Evolutionary conservation across 306 rosid genomes (phyloP), one percentile per base, ranked within the genome.

Genomic region (Prunus mira): DNA sequence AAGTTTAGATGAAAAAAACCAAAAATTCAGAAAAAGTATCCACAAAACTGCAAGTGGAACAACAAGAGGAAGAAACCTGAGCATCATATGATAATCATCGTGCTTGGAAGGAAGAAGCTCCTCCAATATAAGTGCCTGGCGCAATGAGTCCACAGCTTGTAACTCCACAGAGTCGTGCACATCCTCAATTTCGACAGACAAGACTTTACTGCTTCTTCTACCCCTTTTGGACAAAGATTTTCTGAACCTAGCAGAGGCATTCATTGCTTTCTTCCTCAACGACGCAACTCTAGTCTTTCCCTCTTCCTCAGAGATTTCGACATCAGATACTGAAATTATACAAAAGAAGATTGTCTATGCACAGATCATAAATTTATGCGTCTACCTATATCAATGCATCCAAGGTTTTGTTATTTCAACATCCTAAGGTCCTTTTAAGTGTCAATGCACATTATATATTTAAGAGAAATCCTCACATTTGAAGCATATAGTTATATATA

Each of bases 21-120:
- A 55, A 54, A 25, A 38, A 12, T 1, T 41, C 24, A 3, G 41
- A 11, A 38, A 55, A 55, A 9, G 2, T 18, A 30, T 70, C 41
- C 45, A 41, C 30, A 47, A 73, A 41, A 19, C 70, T 65, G 9
- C 38, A 2, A 63, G 25, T 47, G 34, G 54, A 43, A 25, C 62
- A 69, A 46, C 41, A 74, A 65, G 67, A 14, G 58, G 6, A 65
- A 49, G 20, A 38, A 19, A 87, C 97, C 97, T 93, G 77, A 95
- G 96, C 92, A 95, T 77, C 87, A 75, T 87, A 72, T 95, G 99
- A 86, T 90, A 92, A 81, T 92, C 99, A 87, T 95, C 96, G 52
- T 92, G 97, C 85, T 87, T 87, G 50, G 87, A 56, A 71, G 96
- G 97, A 69, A 95, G 88, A 32, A 92, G 88, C 22, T 91, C 96